Base-by-base conservation (phyloP, 805 yeast species). In the Starmerella lactis-condensi region DNA sequence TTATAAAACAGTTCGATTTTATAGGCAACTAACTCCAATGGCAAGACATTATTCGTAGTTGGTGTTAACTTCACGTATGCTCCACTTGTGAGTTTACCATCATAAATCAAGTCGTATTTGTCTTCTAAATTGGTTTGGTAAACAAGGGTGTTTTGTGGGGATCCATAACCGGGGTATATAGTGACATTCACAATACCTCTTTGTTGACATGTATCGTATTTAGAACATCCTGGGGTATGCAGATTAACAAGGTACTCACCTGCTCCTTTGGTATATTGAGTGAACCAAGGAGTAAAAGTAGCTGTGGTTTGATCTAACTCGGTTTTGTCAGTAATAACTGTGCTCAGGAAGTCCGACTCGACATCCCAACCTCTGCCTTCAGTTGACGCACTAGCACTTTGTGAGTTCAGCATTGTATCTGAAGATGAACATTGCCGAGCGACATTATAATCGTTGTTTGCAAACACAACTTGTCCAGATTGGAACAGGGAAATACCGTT, bases 181-280 rank as follows among this genome's bases (percentile, higher is more conserved):
- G 91, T 64, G 0, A 74, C 93, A 43, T 78, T 78, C 3, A 78
- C 85, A 17, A 68, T 64, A 8, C 92, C 85, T 48, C 98, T 65
- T 14, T 56, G 36, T 15, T 49, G 42, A 54, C 98, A 89, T 0
- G 89, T 64, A 30, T 57, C 53, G 48, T 77, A 93, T 3, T 43
- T 49, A 1, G 51, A 32, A 56, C 98, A 89, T 0, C 96, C 96
- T 0, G 94, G 94, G 1, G 98, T 89, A 44, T 68, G 74, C 30
- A 83, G 44, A 31, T 68, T 57, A 16, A 89, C 60, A 0, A 78
- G 59, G 51, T 81, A 89, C 36, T 69, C 61, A 7, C 95, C 95
- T 0, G 19, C 3, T 16, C 78, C 60, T 39, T 68, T 64, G 1
- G 75, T 59, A 13, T 81, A 66, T 41, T 73, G 73, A 7, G 17